Evolutionary conservation across 106 monocot genomes (phyloP).

Genomic region (Narthecium ossifragum): DNA sequence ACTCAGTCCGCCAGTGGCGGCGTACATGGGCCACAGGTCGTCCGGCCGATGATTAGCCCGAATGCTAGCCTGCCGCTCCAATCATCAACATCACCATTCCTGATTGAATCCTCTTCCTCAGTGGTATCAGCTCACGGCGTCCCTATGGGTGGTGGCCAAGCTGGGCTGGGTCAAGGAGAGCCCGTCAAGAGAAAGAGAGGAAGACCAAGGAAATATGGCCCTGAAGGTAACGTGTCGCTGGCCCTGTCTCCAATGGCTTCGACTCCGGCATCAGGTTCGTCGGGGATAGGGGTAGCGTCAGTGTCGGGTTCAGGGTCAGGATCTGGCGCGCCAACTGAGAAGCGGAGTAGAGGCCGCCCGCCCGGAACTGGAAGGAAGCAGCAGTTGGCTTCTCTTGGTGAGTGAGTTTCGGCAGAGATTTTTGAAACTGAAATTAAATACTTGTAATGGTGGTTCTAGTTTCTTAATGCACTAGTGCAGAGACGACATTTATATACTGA

Average conservation of each 20-base stretch:
- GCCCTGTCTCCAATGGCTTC: constrained; percentile 19
- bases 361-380: constrained; percentile 20
- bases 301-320: constrained; percentile 17
- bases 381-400: constrained; percentile 7
- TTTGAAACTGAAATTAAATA: too few relatives aligned
- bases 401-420: too few relatives aligned
- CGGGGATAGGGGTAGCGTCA: constrained; percentile 14
- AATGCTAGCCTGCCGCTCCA: constrained; percentile 17
- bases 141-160: neutral
- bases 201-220: constrained; percentile 45
- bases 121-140: constrained; percentile 4
- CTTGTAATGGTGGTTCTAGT: too few relatives aligned
- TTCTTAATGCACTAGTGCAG: too few relatives aligned
- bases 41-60: constrained; percentile 16
- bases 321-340: constrained; percentile 10
- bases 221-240: constrained; percentile 23
- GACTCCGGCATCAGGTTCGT: neutral
- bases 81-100: constrained; percentile 12
- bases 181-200: constrained; percentile 27
- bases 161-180: neutral
- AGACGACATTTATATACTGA: too few relatives aligned
- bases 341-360: constrained; percentile 34
- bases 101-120: constrained; percentile 19
- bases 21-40: constrained; percentile 12
- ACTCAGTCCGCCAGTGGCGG: too few relatives aligned